Percentiles rank a stretch among this genome's conserved stretches.
Evolutionary conservation across 345 rosid species (phyloP).

Genomic region (Passiflora organensis): DNA sequence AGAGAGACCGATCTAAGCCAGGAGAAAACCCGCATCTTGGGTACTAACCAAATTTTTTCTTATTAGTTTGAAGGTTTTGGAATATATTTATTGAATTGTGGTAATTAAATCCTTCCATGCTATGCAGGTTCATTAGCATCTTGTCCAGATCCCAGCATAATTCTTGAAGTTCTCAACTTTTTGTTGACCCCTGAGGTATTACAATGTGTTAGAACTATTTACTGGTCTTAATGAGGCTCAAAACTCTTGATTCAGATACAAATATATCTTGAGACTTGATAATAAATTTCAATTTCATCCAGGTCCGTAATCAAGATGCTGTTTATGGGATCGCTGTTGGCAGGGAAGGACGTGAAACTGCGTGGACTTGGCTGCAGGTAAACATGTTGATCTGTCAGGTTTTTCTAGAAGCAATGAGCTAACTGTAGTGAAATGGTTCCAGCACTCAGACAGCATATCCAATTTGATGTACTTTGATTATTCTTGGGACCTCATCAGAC

Average conservation of each 20-base stretch:
- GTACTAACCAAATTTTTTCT: constrained; percentile 28
- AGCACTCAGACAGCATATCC: no score
- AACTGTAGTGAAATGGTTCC: no score
- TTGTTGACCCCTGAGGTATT: constrained; percentile 70
- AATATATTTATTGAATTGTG: not conserved
- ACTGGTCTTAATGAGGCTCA: not conserved
- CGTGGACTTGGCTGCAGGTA: constrained; percentile 93
- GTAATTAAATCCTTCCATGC: not conserved
- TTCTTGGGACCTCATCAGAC: no score
- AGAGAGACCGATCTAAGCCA: constrained; percentile 95
- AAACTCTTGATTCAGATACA: not conserved
- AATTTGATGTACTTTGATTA: no score
- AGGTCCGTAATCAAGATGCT: constrained; percentile 95
- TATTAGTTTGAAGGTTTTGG: not conserved
- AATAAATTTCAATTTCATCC: constrained; percentile 4
- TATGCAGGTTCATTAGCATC: constrained; percentile 65
- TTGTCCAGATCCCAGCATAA: constrained; percentile 55
- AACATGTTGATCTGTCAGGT: not conserved
- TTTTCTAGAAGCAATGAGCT: not conserved
- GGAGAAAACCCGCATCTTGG: constrained; percentile 87
- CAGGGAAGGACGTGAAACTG: constrained; percentile 85
- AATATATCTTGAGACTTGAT: constrained; percentile 1
- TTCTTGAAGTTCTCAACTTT: constrained; percentile 71
- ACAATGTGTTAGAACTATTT: not conserved
- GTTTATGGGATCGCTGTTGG: constrained; percentile 63